phyloP scores from a whole-genome alignment of 768 basidiomycete genomes.

The Leucogyrophana mollusca region DNA sequence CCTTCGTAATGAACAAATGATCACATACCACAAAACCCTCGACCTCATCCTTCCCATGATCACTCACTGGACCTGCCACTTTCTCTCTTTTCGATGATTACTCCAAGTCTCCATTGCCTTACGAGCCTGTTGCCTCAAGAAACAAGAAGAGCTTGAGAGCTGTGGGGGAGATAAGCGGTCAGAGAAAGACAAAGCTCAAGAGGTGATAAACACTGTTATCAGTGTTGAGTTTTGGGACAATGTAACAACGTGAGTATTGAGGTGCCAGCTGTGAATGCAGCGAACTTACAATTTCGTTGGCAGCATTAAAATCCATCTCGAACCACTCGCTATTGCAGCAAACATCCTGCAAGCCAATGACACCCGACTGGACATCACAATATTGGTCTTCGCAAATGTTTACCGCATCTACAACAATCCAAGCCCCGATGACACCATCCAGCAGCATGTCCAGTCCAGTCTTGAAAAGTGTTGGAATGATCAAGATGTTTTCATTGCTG shows the following conservation, averaged over 20 bases:
- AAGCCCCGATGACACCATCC: slow-evolving; percentile 8
- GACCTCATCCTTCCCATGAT: slow-evolving; percentile 31
- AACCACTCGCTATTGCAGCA: slow-evolving; percentile 37
- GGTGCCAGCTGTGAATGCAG: slow-evolving; percentile 3
- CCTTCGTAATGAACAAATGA: not conserved
- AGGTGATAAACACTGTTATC: slow-evolving; percentile 4
- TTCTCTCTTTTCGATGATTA: slow-evolving; percentile 19
- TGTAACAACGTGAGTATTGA: not conserved
- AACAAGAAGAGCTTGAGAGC: slow-evolving; percentile 7
- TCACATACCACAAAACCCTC: not conserved
- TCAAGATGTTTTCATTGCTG: slow-evolving; percentile 34
- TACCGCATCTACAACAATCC: slow-evolving; percentile 18
- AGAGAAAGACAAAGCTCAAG: slow-evolving; percentile 16
- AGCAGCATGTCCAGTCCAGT: slow-evolving; percentile 19
- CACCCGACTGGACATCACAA: slow-evolving; percentile 31
- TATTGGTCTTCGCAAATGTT: slow-evolving; percentile 28
- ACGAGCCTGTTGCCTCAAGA: slow-evolving; percentile 4
- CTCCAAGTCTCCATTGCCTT: slow-evolving; percentile 18
- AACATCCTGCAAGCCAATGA: slow-evolving; percentile 31
- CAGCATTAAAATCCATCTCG: slow-evolving; percentile 15
- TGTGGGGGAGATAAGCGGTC: slow-evolving; percentile 9
- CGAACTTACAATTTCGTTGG: not conserved
- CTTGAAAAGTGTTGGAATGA: slow-evolving; percentile 36
- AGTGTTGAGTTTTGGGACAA: slow-evolving; percentile 8
- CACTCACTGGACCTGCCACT: slow-evolving; percentile 33